Conservation (phyloP, 164 flowering plant genomes). For the Brasenia schreberi region DNA sequence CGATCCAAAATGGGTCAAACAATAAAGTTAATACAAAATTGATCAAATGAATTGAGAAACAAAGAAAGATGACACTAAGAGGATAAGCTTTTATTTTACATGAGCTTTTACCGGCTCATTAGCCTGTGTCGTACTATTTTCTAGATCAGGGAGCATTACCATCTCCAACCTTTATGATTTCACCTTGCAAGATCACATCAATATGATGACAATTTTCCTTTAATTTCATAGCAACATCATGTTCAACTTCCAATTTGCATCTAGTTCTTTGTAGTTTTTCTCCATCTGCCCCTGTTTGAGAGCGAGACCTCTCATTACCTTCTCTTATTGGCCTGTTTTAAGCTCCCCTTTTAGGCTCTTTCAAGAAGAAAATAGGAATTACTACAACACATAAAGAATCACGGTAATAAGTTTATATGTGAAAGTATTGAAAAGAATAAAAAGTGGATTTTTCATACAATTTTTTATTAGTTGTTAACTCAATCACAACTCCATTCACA, state of each 20-base stretch:
- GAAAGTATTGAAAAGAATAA: background rate
- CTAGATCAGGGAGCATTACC: background rate
- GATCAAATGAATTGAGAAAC: no score
- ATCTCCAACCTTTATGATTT: slow-evolving; percentile 7
- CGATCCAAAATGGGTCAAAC: no score
- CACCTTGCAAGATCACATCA: slow-evolving; percentile 25
- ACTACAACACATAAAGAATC: background rate
- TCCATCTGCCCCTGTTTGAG: background rate
- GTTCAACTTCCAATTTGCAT: slow-evolving; percentile 7
- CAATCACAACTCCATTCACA: background rate
- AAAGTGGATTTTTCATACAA: background rate
- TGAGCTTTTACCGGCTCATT: slow-evolving; percentile 38
- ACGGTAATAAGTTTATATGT: background rate
- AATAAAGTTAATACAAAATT: no score
- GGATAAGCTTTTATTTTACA: background rate
- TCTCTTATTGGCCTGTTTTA: background rate
- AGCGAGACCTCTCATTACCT: no score
- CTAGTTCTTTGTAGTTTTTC: background rate
- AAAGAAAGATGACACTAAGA: no score
- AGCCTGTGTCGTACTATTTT: slow-evolving; percentile 16
- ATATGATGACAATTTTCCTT: slow-evolving; percentile 21
- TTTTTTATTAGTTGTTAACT: background rate
- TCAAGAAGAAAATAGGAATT: background rate
- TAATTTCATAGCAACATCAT: slow-evolving; percentile 15
- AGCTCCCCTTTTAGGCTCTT: background rate